Base-by-base conservation (phyloP, 2,329 filamentous ascomycete genomes). In the Pseudogymnoascus sp. region DNA sequence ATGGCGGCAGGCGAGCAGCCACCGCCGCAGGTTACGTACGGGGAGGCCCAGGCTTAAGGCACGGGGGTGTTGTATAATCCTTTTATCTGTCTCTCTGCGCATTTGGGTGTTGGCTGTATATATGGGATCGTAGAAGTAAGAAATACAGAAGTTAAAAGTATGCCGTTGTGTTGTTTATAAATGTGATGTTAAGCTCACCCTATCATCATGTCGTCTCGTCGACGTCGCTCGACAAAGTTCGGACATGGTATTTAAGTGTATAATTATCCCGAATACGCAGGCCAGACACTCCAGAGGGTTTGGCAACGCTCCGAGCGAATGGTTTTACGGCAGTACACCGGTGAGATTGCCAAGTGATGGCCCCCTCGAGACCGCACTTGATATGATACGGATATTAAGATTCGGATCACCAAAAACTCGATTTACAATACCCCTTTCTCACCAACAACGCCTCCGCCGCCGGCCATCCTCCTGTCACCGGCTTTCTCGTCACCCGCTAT, bases 1-100 rank as follows among this genome's bases (percentile, higher is more conserved):
- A 89, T 92, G 87, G 89, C 89, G 62, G 81, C 88, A 22, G 89
- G 89, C 64, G 68, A 70, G 37, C 62, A 70, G 61, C 71, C 72
- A 43, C 69, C 68, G 62, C 71, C 71, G 24, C 72, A 71, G 61
- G 66, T 69, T 59, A 71, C 71, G 59, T 74, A 74, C 62, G 72
- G 72, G 46, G 46, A 53, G 46, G 46, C 46, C 46, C 46, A 53
- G 46, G 46, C 46, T 53, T 53, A 31, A 53, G 28, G 62, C 67
- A 56, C 72, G 63, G 68, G 61, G 65, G 66, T 71, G 70, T 71
- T 70, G 65, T 69, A 65, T 68, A 63, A 67, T 62, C 61, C 61
- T 65, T 33, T 33, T 61, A 50, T 65, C 59, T 53, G 66, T 69
- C 68, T 64, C 66, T 65, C 66, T 59, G 62, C 68, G 65, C 65